A percentile compares a stretch with the other conserved stretches of the same genome.
Evolutionary conservation across 2,329 filamentous ascomycete genomes (phyloP).

Genomic region (Clonostachys rhizophaga): DNA sequence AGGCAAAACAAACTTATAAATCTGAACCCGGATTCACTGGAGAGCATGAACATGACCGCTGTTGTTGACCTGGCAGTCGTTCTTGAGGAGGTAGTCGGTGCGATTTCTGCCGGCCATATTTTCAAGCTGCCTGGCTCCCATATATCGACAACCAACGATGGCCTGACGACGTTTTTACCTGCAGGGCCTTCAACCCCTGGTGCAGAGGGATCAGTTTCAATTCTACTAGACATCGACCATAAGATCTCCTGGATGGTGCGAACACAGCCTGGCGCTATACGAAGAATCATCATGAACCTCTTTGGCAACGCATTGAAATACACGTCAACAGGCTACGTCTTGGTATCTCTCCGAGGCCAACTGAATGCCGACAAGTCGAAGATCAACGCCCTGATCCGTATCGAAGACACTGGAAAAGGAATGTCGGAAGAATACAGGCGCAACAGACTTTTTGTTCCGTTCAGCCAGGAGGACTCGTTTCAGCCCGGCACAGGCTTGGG

Average conservation of each 20-base stretch:
- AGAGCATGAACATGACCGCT: constrained; percentile 21
- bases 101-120: constrained; percentile 26
- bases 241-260: constrained; percentile 44
- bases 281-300: constrained; percentile 56
- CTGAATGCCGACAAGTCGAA: constrained; percentile 10
- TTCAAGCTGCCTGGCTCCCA: constrained; percentile 9
- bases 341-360: constrained; percentile 25
- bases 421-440: constrained; percentile 59
- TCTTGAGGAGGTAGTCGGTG: constrained; percentile 30
- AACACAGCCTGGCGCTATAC: constrained; percentile 44
- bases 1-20: constrained; percentile 11
- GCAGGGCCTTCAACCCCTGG: background rate
- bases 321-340: constrained; percentile 45
- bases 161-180: too few species aligned
- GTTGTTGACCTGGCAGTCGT: constrained; percentile 24
- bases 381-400: constrained; percentile 29
- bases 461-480: constrained; percentile 58
- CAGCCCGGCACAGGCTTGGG: constrained; percentile 58
- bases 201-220: constrained; percentile 21
- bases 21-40: constrained; percentile 17
- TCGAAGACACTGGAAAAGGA: constrained; percentile 60
- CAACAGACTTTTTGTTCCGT: constrained; percentile 57
- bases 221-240: constrained; percentile 45
- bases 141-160: background rate
- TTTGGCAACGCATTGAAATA: constrained; percentile 62